Base-by-base conservation (phyloP, 1,284 basidiomycete genomes). In the Puccinia novopanici region DNA sequence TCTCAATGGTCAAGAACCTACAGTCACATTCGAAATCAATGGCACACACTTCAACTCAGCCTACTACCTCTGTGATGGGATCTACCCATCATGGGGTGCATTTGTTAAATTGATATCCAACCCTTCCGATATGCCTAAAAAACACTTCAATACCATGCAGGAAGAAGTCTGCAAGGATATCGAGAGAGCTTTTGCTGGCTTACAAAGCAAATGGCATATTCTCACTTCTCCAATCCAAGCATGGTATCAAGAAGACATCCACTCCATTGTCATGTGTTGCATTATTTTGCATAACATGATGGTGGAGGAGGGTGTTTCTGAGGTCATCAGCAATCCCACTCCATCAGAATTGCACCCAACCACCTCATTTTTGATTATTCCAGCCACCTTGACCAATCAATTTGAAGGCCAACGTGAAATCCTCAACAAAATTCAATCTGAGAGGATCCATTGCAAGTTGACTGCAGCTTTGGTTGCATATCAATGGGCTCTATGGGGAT, bases 31-130 rank as follows among this genome's bases (percentile, higher is more conserved):
- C n/a, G n/a, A n/a, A n/a, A n/a, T n/a, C n/a, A n/a, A n/a, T n/a
- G n/a, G n/a, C n/a, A n/a, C n/a, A n/a, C n/a, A n/a, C n/a, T n/a
- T n/a, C n/a, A n/a, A n/a, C n/a, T n/a, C n/a, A n/a, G n/a, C n/a
- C n/a, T 70, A 70, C 68, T 70, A 70, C 45, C 48, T 70, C 19
- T 19, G 34, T 52, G 68, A 70, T 50, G 68, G 68, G 22, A 70
- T 70, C 17, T 70, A 70, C 42, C 68, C 68, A 48, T 70, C 68
- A 4, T 70, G 68, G 68, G 4, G 9, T 1, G 48, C n/a, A 6
- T 70, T 70, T 27, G 37, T 50, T 17, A 70, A 70, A 40, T 65
- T 34, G 3, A 8, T 65, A 9, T 34, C 61, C 34, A 65, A 42
- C 40, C 34, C 61, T 42, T 65, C 61, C 40, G 17, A 65, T 22